Conservation (phyloP, 345 rosid species). For the Gynandropsis gynandra region DNA sequence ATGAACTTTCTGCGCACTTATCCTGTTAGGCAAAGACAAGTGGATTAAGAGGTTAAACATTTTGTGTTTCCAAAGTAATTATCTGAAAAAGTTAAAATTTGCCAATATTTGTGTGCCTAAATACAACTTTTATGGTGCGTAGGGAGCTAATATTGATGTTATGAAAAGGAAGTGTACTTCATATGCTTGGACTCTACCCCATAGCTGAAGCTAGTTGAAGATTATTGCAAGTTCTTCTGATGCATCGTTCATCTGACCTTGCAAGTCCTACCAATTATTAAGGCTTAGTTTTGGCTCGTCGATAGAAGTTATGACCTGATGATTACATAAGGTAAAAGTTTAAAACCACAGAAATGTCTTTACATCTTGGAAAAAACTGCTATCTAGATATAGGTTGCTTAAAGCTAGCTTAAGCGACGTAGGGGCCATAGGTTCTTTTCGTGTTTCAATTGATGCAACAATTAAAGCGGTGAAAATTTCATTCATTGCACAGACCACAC, state of each 20-base stretch:
- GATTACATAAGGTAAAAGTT: slow-evolving; percentile 1
- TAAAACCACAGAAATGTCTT: slow-evolving; percentile 10
- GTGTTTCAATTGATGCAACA: slow-evolving; percentile 43
- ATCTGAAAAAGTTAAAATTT: not conserved
- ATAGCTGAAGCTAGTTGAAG: slow-evolving; percentile 74
- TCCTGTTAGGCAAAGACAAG: slow-evolving; percentile 35
- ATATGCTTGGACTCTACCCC: slow-evolving; percentile 77
- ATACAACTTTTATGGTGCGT: slow-evolving; percentile 69
- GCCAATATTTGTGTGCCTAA: slow-evolving; percentile 1
- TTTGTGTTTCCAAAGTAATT: not conserved
- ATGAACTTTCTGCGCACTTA: slow-evolving; percentile 60
- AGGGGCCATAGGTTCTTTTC: slow-evolving; percentile 78
- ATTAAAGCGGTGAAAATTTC: slow-evolving; percentile 66
- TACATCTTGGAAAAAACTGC: slow-evolving; percentile 94
- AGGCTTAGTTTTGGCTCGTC: slow-evolving; percentile 11
- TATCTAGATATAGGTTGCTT: slow-evolving; percentile 84
- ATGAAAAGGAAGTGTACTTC: slow-evolving; percentile 90
- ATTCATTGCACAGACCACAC: slow-evolving; percentile 80
- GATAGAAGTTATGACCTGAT: too few species aligned
- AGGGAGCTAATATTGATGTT: slow-evolving; percentile 88
- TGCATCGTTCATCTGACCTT: slow-evolving; percentile 99
- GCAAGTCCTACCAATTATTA: slow-evolving; percentile 33
- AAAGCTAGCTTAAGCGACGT: slow-evolving; percentile 77
- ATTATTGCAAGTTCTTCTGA: slow-evolving; percentile 87
- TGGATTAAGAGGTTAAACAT: not conserved